These are phyloP conservation scores for Linnemannia exigua DNA, from an alignment of 192 early-diverging fungal genomes.

Conservation along the genomic window DNA sequence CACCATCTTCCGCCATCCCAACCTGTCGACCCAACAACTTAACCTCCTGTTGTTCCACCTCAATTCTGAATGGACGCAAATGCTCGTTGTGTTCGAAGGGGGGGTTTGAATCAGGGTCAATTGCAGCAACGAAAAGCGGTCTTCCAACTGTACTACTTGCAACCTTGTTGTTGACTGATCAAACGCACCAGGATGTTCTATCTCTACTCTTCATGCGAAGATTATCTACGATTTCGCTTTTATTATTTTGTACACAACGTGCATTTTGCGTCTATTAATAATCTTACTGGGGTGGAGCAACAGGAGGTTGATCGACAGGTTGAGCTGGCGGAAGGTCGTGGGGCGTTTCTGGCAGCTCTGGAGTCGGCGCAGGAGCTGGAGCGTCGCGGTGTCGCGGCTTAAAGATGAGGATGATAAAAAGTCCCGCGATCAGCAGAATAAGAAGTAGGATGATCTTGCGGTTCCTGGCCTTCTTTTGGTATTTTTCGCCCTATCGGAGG, in stretches of 20 bases:
- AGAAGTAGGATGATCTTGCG: constrained; percentile 90
- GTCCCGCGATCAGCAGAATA: constrained; percentile 78
- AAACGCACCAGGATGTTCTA: neutral
- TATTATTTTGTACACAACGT: neutral
- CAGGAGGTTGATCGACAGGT: neutral
- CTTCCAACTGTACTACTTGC: neutral
- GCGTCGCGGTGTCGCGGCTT: constrained; percentile 61
- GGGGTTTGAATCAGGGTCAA: neutral
- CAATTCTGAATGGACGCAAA: too few species aligned
- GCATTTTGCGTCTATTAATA: neutral
- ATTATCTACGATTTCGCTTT: too few species aligned
- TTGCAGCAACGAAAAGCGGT: neutral
- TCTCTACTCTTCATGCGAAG: too few species aligned
- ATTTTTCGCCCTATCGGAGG: constrained; percentile 73
- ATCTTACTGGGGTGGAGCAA: neutral
- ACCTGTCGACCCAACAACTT: too few species aligned
- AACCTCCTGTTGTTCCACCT: neutral
- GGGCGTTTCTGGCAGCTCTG: neutral
- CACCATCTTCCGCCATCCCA: too few species aligned
- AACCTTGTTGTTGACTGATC: neutral
- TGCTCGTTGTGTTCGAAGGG: neutral
- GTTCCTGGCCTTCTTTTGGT: constrained; percentile 86
- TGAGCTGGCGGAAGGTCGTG: neutral
- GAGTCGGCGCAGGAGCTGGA: neutral
- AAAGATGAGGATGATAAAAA: constrained; percentile 86